Evolutionary conservation across 257 asterid species (phyloP).

Genomic region (Agastache rugosa): DNA sequence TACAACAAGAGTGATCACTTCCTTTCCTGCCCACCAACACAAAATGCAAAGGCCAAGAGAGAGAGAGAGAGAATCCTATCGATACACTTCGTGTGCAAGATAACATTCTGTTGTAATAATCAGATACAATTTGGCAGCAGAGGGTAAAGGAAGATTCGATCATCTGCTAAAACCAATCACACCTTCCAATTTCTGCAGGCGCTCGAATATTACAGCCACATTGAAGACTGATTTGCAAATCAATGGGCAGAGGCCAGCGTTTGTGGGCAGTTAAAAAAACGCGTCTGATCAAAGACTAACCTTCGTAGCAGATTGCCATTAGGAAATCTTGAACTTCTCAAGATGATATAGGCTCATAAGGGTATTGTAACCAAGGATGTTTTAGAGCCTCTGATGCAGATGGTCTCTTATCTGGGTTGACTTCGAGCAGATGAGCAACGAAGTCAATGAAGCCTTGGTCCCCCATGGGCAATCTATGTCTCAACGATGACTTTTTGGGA

Average conservation of each 20-base stretch:
- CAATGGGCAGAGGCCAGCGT: conserved; percentile 31
- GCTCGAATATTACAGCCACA: conserved; percentile 27
- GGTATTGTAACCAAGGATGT: conserved; percentile 90
- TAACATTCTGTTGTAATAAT: conserved; percentile 42
- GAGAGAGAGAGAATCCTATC: conserved; percentile 42
- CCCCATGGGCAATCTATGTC: conserved; percentile 97
- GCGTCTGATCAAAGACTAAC: conserved; percentile 12
- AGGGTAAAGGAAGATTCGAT: conserved; percentile 41
- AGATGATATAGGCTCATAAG: conserved; percentile 95
- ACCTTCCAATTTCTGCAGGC: conserved; percentile 45
- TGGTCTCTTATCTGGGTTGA: conserved; percentile 86
- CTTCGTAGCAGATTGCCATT: conserved; percentile 21
- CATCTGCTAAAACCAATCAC: conserved; percentile 38
- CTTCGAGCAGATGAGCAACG: conserved; percentile 77
- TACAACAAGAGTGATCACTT: conserved; percentile 65
- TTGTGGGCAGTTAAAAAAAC: conserved; percentile 23
- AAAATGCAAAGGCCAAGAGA: conserved; percentile 18
- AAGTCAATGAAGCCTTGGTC: conserved; percentile 98
- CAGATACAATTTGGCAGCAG: conserved; percentile 44
- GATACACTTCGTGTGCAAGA: conserved; percentile 52
- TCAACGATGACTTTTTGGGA: conserved; percentile 90
- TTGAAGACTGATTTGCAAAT: conserved; percentile 32
- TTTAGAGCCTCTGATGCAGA: conserved; percentile 92
- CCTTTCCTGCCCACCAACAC: conserved; percentile 41
- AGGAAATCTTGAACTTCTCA: conserved; percentile 39